These are phyloP conservation scores for Acmispon strigosus DNA, from an alignment of 306 rosid species.

Conservation along the genomic window DNA sequence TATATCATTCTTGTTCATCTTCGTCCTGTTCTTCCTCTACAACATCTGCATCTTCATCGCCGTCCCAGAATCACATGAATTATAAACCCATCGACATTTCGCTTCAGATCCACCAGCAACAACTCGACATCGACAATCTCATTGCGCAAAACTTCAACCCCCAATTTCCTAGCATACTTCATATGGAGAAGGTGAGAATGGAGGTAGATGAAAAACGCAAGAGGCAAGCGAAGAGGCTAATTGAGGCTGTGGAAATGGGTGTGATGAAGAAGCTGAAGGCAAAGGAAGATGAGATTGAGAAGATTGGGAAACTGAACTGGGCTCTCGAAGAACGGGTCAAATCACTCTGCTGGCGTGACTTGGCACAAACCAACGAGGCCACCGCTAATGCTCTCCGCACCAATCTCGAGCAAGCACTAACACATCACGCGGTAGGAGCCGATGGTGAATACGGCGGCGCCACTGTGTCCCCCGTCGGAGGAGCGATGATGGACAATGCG, in stretches of 20 bases:
- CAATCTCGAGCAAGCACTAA: slow-evolving; percentile 54
- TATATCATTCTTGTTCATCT: too few relatives aligned
- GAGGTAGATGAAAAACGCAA: slow-evolving; percentile 68
- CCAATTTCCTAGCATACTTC: too few relatives aligned
- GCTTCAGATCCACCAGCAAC: slow-evolving; percentile 67
- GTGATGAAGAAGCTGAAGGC: slow-evolving; percentile 54
- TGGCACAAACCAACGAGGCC: slow-evolving; percentile 83
- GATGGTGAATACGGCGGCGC: background rate
- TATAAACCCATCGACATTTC: too few relatives aligned
- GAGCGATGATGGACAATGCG: slow-evolving; percentile 35
- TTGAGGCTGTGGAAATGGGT: slow-evolving; percentile 51
- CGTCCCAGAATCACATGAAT: too few relatives aligned
- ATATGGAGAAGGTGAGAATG: slow-evolving; percentile 79
- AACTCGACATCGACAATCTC: slow-evolving; percentile 49
- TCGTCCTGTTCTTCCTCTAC: too few relatives aligned
- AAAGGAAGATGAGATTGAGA: slow-evolving; percentile 72
- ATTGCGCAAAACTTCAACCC: too few relatives aligned
- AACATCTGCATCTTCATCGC: too few relatives aligned
- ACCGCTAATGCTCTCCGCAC: slow-evolving; percentile 64
- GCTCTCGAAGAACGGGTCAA: slow-evolving; percentile 63
- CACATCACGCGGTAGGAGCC: slow-evolving; percentile 29
- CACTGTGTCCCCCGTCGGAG: background rate
- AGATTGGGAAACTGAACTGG: slow-evolving; percentile 73
- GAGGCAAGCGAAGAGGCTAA: slow-evolving; percentile 52
- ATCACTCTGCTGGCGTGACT: slow-evolving; percentile 65